Base-by-base conservation (phyloP, 768 basidiomycete species). In the Phaeotremella fagi region DNA sequence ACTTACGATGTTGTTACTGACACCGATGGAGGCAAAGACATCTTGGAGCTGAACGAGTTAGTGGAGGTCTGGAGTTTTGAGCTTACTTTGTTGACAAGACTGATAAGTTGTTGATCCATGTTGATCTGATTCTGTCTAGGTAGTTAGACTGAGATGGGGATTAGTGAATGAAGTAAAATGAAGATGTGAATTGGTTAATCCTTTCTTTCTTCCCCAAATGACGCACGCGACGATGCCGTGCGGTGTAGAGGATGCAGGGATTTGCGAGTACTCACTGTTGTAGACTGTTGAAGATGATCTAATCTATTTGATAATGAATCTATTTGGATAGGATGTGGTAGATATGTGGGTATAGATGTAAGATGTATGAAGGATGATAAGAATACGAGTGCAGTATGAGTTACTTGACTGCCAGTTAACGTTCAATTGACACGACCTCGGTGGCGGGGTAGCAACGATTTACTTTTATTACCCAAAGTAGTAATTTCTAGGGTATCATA, bases 101-200 rank as follows among this genome's bases (percentile, higher is more conserved):
- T 60, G 66, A 76, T 76, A 45, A 76, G 71, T 59, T 71, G 68
- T 51, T 75, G 69, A 61, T 76, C 75, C 74, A 75, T 76, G 28
- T 22, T 52, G 54, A 5, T 20, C 9, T 35, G 5, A 5, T 14
- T 29, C 26, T 24, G 38, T 41, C 38, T 41, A 41, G 20, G 7
- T 41, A 11, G 38, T 41, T 18, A 41, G 22, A 18, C 12, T 22
- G 12, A 9, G 33, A 35, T 9, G 33, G n/a, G 33, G 33, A 9
- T 9, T 35, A 35, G 33, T n/a, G 11, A 35, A 35, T 9, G 9
- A n/a, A 35, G 33, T n/a, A 9, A 35, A 35, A 35, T 9, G n/a
- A 18, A 22, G n/a, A 23, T 46, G n/a, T n/a, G n/a, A n/a, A n/a
- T n/a, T n/a, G n/a, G n/a, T n/a, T n/a, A n/a, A n/a, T n/a, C n/a